Percentiles rank a stretch among this genome's conserved stretches.
Conservation (phyloP, 306 rosid genomes). For the Gynostemma pentaphyllum region DNA sequence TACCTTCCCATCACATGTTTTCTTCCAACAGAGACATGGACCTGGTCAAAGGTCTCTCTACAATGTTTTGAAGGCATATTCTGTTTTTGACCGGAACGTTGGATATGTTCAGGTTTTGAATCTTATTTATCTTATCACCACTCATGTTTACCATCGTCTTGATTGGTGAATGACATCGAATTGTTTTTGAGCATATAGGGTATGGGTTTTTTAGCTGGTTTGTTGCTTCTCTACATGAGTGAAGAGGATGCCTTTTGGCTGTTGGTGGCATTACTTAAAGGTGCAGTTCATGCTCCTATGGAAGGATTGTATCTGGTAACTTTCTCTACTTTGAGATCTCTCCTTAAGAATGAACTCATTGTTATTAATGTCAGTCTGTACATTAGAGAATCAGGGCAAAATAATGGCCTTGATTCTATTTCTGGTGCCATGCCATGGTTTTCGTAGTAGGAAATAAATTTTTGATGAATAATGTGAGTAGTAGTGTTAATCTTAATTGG, state of each 20-base stretch:
- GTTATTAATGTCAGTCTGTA: background rate
- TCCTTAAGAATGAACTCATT: background rate
- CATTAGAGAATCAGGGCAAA: background rate
- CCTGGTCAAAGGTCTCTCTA: slow-evolving; percentile 98
- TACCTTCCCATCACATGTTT: slow-evolving; percentile 92
- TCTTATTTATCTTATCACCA: slow-evolving; percentile 8
- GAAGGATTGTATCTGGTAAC: slow-evolving; percentile 91
- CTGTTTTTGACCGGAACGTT: slow-evolving; percentile 89
- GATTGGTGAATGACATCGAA: slow-evolving; percentile 8
- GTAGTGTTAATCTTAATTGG: background rate
- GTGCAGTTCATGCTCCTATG: slow-evolving; percentile 99
- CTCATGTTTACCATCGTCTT: background rate
- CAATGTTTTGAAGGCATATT: slow-evolving; percentile 91
- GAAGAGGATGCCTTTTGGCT: slow-evolving; percentile 99
- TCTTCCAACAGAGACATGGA: slow-evolving; percentile 98
- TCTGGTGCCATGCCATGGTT: background rate
- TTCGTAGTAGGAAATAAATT: background rate
- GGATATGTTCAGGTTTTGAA: slow-evolving; percentile 94
- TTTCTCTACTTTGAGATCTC: background rate
- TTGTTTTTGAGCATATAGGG: slow-evolving; percentile 59
- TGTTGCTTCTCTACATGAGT: slow-evolving; percentile 94
- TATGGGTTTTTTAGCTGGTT: slow-evolving; percentile 95
- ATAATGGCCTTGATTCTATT: background rate
- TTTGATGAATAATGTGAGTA: background rate
- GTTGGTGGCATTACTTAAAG: slow-evolving; percentile 90